phyloP scores from a whole-genome alignment of 495 filamentous ascomycete genomes.

The Aspergillus nidulans region DNA sequence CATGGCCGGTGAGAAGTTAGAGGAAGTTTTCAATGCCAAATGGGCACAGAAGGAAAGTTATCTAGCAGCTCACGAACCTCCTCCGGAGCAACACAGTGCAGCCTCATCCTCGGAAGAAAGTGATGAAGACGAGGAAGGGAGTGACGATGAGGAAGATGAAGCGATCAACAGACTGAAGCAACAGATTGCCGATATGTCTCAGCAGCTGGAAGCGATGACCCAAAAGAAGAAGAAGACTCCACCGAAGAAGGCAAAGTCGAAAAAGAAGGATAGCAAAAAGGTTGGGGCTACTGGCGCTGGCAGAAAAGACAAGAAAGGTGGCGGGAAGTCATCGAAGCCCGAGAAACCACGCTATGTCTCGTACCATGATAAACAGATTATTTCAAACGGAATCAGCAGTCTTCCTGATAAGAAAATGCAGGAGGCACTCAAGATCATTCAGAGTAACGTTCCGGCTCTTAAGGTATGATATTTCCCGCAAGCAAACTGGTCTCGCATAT shows the following conservation, averaged over 20 bases:
- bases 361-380: slow-evolving; percentile 79
- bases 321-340: slow-evolving; percentile 35
- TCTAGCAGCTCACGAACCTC: slow-evolving; percentile 68
- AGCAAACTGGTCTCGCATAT: neutral
- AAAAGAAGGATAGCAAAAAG: slow-evolving; percentile 53
- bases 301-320: slow-evolving; percentile 55
- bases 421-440: slow-evolving; percentile 83
- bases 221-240: slow-evolving; percentile 63
- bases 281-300: slow-evolving; percentile 28
- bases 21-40: slow-evolving; percentile 67
- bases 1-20: slow-evolving; percentile 61
- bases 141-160: slow-evolving; percentile 62
- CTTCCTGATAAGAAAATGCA: slow-evolving; percentile 70
- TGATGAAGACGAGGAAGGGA: slow-evolving; percentile 60
- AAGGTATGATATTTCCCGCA: slow-evolving; percentile 41
- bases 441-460: slow-evolving; percentile 75
- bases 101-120: slow-evolving; percentile 59
- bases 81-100: slow-evolving; percentile 44
- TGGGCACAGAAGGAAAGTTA: slow-evolving; percentile 71
- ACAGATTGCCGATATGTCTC: slow-evolving; percentile 59
- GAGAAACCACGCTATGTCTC: slow-evolving; percentile 54
- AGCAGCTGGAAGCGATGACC: slow-evolving; percentile 48
- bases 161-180: slow-evolving; percentile 62
- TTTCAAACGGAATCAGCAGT: slow-evolving; percentile 71
- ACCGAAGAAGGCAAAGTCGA: slow-evolving; percentile 52